phyloP scores from a whole-genome alignment of 352 stramenopile genomes.

The Blastocystis hominis region DNA sequence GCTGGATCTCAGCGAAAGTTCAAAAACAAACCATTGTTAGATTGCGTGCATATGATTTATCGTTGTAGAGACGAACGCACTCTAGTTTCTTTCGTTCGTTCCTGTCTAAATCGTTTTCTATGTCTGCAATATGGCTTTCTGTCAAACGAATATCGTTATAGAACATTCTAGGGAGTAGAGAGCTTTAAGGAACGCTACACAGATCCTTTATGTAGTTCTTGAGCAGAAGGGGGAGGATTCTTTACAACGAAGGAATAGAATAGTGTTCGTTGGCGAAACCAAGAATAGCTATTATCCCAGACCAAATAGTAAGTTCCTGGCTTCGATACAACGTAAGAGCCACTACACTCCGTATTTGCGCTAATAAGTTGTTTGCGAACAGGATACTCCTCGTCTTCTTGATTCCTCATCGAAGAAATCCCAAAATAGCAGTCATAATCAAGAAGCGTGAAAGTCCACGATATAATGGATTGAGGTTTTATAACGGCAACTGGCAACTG shows the following conservation, averaged over 20 bases:
- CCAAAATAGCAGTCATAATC: neutral
- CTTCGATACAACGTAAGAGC: neutral
- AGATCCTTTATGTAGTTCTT: neutral
- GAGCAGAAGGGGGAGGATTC: neutral
- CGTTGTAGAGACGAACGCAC: neutral
- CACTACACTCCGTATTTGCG: neutral
- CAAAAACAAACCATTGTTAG: neutral
- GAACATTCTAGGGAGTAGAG: neutral
- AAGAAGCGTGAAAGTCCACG: neutral
- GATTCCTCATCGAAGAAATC: neutral
- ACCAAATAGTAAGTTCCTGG: neutral
- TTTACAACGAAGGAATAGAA: neutral
- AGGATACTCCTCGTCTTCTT: neutral
- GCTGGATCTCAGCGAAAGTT: neutral
- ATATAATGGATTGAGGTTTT: neutral
- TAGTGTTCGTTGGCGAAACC: neutral
- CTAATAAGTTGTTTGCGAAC: neutral
- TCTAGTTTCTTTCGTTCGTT: neutral
- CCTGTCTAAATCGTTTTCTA: neutral
- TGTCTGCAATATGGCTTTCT: neutral
- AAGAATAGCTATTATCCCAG: conserved; percentile 21
- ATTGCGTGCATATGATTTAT: neutral
- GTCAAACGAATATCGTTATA: neutral
- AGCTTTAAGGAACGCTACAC: neutral
- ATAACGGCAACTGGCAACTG: neutral